Percentiles rank a stretch among this genome's conserved stretches.
phyloP scores from a whole-genome alignment of 2,329 filamentous ascomycete genomes.

The Sphaerostilbella broomeana region DNA sequence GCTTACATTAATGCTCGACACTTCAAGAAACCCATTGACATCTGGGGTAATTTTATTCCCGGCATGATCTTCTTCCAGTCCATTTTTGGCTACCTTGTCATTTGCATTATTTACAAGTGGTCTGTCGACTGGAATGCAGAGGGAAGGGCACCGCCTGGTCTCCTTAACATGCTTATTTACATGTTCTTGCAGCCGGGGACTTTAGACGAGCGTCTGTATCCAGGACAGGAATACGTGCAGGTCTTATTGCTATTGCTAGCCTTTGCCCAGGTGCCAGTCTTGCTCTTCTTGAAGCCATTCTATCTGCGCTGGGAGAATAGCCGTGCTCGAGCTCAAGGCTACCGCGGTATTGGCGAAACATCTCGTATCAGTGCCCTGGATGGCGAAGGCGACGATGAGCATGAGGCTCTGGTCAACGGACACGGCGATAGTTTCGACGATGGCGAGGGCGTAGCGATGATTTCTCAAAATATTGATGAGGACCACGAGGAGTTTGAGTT shows the following conservation, averaged over 20 bases:
- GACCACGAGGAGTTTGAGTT: conserved; percentile 98
- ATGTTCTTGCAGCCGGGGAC: conserved; percentile 92
- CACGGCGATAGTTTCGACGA: conserved; percentile 58
- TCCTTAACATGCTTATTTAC: conserved; percentile 99
- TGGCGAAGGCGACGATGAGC: conserved; percentile 79
- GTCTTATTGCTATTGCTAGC: conserved; percentile 73
- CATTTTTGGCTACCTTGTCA: conserved; percentile 92
- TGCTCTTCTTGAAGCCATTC: conserved; percentile 92
- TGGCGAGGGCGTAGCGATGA: conserved; percentile 78
- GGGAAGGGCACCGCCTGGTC: conserved; percentile 66
- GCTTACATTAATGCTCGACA: conserved; percentile 89
- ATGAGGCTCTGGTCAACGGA: conserved; percentile 44
- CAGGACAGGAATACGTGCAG: conserved; percentile 70
- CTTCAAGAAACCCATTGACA: conserved; percentile 91
- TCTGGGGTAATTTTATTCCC: conserved; percentile 95
- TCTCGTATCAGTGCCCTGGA: conserved; percentile 85
- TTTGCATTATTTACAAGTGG: conserved; percentile 98
- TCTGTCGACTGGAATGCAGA: conserved; percentile 69
- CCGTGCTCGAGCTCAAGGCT: conserved; percentile 76
- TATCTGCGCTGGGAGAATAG: conserved; percentile 95
- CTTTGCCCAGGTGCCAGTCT: conserved; percentile 76
- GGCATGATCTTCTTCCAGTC: conserved; percentile 99
- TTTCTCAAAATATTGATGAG: conserved; percentile 76
- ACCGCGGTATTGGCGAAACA: conserved; percentile 86
- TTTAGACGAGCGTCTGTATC: conserved; percentile 66